Conservation (phyloP, 2,329 filamentous ascomycete genomes). For the Penicillium carneum region DNA sequence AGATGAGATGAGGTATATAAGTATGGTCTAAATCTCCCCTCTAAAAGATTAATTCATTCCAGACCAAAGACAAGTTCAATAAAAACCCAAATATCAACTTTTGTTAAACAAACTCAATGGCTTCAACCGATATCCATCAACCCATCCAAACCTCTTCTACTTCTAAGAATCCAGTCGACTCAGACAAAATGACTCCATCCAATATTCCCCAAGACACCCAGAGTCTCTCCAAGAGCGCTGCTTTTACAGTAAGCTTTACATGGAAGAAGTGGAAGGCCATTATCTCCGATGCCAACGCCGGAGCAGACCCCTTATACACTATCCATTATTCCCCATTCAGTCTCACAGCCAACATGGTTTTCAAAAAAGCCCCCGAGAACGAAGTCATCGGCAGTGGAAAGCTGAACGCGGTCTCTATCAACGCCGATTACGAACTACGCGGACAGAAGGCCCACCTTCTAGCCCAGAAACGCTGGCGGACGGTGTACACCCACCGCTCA, state of each 20-base stretch:
- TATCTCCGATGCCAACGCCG: constrained; percentile 30
- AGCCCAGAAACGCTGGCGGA: constrained; percentile 40
- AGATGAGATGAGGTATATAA: constrained; percentile 11
- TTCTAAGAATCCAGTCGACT: not conserved
- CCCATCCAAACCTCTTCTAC: not conserved
- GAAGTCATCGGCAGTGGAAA: constrained; percentile 35
- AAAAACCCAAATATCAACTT: not conserved
- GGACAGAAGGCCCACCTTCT: constrained; percentile 33
- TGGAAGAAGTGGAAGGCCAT: constrained; percentile 38
- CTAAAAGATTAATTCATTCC: not conserved
- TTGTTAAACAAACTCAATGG: not conserved
- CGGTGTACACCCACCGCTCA: constrained; percentile 41
- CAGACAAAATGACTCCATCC: not conserved
- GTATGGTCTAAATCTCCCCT: not conserved
- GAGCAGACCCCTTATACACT: constrained; percentile 32
- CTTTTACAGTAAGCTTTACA: constrained; percentile 37
- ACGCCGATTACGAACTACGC: constrained; percentile 39
- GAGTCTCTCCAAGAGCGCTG: constrained; percentile 2
- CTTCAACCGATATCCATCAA: constrained; percentile 1
- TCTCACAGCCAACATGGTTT: constrained; percentile 25
- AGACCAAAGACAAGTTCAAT: not conserved
- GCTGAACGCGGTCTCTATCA: constrained; percentile 36
- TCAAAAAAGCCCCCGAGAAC: constrained; percentile 24
- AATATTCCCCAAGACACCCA: not conserved
- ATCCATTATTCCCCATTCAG: constrained; percentile 31